These are phyloP conservation scores for Cystobasidium onofrii DNA, from an alignment of 768 basidiomycete species.

Conservation along the genomic window DNA sequence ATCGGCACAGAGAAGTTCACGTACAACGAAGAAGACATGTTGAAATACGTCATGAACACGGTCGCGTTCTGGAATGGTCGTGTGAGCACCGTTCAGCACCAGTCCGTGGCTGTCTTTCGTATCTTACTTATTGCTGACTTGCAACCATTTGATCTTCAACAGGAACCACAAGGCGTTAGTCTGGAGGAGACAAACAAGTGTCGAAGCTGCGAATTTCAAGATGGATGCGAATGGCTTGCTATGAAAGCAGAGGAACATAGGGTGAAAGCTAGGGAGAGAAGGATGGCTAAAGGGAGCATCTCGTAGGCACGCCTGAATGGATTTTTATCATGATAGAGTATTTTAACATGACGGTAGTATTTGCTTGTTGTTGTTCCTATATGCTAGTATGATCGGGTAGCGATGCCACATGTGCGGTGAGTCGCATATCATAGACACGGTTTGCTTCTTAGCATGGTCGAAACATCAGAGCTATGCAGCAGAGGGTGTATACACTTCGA, in stretches of 20 bases:
- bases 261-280: neutral
- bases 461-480: too few relatives aligned
- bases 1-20: slow-evolving; percentile 18
- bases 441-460: too few relatives aligned
- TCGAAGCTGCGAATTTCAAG: slow-evolving; percentile 23
- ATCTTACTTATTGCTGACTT: neutral
- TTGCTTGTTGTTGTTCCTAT: neutral
- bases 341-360: too few relatives aligned
- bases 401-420: too few relatives aligned
- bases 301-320: too few relatives aligned
- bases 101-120: too few relatives aligned
- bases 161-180: slow-evolving; percentile 14
- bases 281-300: neutral
- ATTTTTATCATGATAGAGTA: too few relatives aligned
- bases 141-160: neutral
- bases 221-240: slow-evolving; percentile 27
- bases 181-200: slow-evolving; percentile 24
- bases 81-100: neutral
- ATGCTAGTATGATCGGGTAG: too few relatives aligned
- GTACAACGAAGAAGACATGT: neutral
- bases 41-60: neutral
- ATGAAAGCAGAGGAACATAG: slow-evolving; percentile 22
- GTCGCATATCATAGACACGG: too few relatives aligned
- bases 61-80: slow-evolving; percentile 19
- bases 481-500: too few relatives aligned